Conservation (phyloP, 2,329 filamentous ascomycete species). For the Colletotrichum sp. region DNA sequence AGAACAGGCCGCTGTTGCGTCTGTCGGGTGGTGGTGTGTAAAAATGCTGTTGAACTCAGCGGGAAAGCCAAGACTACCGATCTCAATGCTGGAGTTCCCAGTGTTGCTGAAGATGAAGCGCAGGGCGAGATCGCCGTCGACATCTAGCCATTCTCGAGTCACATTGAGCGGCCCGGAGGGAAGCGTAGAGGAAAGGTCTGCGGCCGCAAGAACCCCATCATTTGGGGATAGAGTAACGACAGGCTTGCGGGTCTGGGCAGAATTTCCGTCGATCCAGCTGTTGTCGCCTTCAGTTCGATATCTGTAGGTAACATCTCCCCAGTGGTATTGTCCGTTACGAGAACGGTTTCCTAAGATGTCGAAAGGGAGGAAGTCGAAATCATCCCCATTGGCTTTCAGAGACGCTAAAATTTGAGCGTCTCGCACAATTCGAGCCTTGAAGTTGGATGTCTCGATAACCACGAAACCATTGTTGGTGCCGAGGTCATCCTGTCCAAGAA, state of each 20-base stretch:
- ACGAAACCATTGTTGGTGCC: not conserved
- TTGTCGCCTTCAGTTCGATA: constrained; percentile 47
- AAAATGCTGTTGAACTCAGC: constrained; percentile 70
- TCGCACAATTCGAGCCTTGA: constrained; percentile 4
- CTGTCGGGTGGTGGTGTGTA: constrained; percentile 49
- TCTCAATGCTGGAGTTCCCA: constrained; percentile 44
- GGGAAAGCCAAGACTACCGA: constrained; percentile 63
- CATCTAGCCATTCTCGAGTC: constrained; percentile 55
- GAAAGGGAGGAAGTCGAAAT: constrained; percentile 61
- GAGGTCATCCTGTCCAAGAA: not conserved
- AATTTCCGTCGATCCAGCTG: constrained; percentile 52
- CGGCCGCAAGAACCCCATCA: constrained; percentile 35
- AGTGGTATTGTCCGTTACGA: constrained; percentile 57
- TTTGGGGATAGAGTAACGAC: constrained; percentile 32
- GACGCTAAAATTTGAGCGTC: constrained; percentile 54
- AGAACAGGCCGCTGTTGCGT: constrained; percentile 56
- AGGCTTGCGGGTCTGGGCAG: constrained; percentile 43
- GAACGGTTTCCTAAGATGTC: constrained; percentile 53
- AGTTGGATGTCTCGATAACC: not conserved
- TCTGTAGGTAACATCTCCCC: constrained; percentile 62
- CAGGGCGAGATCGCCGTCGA: constrained; percentile 53
- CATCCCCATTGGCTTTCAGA: constrained; percentile 34
- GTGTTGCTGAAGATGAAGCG: constrained; percentile 56
- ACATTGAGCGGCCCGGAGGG: constrained; percentile 46
- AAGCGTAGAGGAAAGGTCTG: constrained; percentile 47